Percentiles rank a stretch among this genome's conserved stretches.
Conservation (phyloP, 306 rosid species). For the Cucurbita argyrosperma region DNA sequence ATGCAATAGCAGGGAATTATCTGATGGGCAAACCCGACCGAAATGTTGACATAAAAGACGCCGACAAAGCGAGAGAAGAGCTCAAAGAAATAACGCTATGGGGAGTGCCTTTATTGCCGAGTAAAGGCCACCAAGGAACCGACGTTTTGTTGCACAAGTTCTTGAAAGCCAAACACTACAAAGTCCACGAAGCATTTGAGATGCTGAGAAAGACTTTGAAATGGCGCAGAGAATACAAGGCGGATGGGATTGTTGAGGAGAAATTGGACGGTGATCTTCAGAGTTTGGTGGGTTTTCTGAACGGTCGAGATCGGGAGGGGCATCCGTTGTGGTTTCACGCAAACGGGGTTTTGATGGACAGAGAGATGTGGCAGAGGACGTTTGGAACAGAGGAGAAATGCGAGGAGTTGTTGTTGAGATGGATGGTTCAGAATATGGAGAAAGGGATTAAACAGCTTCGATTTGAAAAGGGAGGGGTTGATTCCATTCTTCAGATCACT, state of each 20-base stretch:
- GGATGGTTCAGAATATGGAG: conserved; percentile 54
- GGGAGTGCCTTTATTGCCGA: conserved; percentile 78
- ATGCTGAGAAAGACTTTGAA: conserved; percentile 47
- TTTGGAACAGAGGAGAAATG: conserved; percentile 39
- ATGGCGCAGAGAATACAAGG: conserved; percentile 40
- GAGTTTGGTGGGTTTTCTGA: conserved; percentile 11
- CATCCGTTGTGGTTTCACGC: conserved; percentile 40
- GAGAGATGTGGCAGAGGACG: conserved; percentile 14
- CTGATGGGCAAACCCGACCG: conserved; percentile 25
- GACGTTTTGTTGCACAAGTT: conserved; percentile 50
- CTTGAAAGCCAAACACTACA: conserved; percentile 54
- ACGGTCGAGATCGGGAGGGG: conserved; percentile 44
- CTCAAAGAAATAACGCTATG: conserved; percentile 39
- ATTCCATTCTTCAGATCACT: conserved; percentile 36
- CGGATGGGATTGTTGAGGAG: conserved; percentile 31
- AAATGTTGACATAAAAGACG: neutral
- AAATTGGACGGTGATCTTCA: conserved; percentile 20
- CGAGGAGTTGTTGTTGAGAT: conserved; percentile 33
- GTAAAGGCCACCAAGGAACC: conserved; percentile 62
- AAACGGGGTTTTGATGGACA: conserved; percentile 33
- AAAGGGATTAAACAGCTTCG: conserved; percentile 24
- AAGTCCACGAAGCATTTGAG: conserved; percentile 44
- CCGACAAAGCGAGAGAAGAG: conserved; percentile 1
- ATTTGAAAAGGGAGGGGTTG: conserved; percentile 50
- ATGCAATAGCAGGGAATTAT: conserved; percentile 49